Evolutionary conservation across 306 rosid genomes (phyloP), one percentile per base, ranked within the genome.

Genomic region (Lathyrus sativus): DNA sequence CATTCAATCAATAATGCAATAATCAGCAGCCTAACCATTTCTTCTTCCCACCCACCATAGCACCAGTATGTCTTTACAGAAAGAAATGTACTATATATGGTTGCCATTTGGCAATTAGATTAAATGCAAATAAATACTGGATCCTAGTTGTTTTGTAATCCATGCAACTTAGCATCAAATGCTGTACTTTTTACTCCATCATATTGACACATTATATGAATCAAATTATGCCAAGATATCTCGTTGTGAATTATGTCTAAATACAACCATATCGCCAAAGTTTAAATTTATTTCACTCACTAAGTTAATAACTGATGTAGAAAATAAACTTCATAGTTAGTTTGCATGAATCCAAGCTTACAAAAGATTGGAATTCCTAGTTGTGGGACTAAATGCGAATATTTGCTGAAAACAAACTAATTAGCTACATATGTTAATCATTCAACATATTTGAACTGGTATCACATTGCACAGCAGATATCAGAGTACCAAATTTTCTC

Each of bases 371-470:
- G 17, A 24, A 14, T 71, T 13, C 72, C 31, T 33, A 59, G 35
- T 61, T 71, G 49, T 37, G 65, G 5, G 44, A 56, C 45, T 55
- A 33, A 15, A 15, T 11, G 68, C 26, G 71, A 65, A 59, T 39
- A 33, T 13, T 51, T 45, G 18, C 29, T 45, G 55, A 49, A 54
- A 22, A 63, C 59, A 65, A 49, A 57, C 57, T 37, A 48, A 48
- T 14, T 56, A 45, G 68, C 55, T 62, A 35, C 76, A 62, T 6
- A 4, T 35, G 1, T 7, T 35, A 35, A 35, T 35, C 39, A 35
- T 51, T n/a, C 69, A 65, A 38, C 54, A 22, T 28, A 46, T 14
- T 50, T 9, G 26, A 24, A 65, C 19, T 7, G n/a, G 31, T 28
- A n/a, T 49, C 55, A 57, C 29, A 70, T 28, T 24, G 43, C 57